phyloP scores from a whole-genome alignment of 495 filamentous ascomycete genomes.

The Elasticomyces elasticus region DNA sequence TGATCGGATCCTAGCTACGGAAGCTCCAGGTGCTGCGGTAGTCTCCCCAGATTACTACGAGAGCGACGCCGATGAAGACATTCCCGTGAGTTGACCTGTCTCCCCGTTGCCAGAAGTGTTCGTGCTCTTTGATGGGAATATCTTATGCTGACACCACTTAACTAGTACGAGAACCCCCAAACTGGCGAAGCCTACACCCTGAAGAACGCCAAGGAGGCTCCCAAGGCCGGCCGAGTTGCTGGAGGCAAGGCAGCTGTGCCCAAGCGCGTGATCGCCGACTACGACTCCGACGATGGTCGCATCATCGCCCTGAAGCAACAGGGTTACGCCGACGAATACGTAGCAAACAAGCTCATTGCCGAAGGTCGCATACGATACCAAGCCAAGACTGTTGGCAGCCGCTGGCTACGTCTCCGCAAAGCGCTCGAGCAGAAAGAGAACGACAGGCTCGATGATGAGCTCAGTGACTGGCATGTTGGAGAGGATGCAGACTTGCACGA shows the following conservation, averaged over 20 bases:
- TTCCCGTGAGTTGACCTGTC: not conserved
- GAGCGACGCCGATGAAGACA: not conserved
- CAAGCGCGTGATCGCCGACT: constrained; percentile 7
- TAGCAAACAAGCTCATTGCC: constrained; percentile 26
- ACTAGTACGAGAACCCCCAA: constrained; percentile 5
- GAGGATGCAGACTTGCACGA: constrained; percentile 30
- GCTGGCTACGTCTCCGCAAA: constrained; percentile 28
- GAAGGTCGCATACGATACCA: constrained; percentile 29
- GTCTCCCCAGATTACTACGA: not conserved
- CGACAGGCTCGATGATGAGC: constrained; percentile 28
- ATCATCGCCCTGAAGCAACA: constrained; percentile 31
- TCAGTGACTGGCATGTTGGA: constrained; percentile 31
- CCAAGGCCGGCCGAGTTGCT: not conserved
- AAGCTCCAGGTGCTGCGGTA: not conserved
- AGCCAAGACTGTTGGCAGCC: constrained; percentile 33
- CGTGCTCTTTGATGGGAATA: not conserved
- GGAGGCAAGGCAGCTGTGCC: constrained; percentile 2
- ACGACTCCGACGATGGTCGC: constrained; percentile 29
- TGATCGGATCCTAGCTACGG: not conserved
- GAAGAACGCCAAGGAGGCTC: not conserved
- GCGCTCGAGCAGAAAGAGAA: constrained; percentile 28
- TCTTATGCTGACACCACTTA: not conserved
- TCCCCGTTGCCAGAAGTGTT: not conserved
- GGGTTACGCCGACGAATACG: constrained; percentile 25
- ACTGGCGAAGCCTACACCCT: not conserved